Percentiles rank a stretch among this genome's conserved stretches.
Evolutionary conservation across 2,329 filamentous ascomycete genomes (phyloP).

Genomic region (Cladosporium sp.): DNA sequence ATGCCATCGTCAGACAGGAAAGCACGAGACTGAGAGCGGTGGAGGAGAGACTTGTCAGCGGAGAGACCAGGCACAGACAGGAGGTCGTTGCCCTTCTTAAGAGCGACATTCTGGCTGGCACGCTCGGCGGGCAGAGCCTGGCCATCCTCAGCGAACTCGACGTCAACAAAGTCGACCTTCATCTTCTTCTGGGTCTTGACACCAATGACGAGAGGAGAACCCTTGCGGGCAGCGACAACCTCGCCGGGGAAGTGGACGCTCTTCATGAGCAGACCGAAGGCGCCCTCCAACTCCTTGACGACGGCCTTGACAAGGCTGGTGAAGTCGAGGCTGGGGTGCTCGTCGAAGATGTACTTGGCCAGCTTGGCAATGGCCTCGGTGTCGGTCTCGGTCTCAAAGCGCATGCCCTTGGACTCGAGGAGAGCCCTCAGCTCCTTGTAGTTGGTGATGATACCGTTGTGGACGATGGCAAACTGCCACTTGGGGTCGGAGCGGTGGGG

Average conservation of each 20-base stretch:
- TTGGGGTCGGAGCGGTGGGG: slow-evolving; percentile 92
- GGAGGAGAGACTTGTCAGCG: slow-evolving; percentile 96
- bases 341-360: slow-evolving; percentile 94
- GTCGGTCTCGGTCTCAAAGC: slow-evolving; percentile 98
- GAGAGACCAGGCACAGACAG: slow-evolving; percentile 69
- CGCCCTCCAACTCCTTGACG: slow-evolving; percentile 96
- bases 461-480: slow-evolving; percentile 95
- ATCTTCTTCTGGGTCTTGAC: slow-evolving; percentile 97
- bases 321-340: slow-evolving; percentile 91
- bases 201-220: slow-evolving; percentile 93
- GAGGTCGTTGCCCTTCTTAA: slow-evolving; percentile 67
- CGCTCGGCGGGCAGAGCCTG: slow-evolving; percentile 81
- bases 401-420: slow-evolving; percentile 89
- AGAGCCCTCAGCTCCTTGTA: slow-evolving; percentile 99
- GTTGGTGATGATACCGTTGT: slow-evolving; percentile 99
- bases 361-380: slow-evolving; percentile 99
- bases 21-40: slow-evolving; percentile 95
- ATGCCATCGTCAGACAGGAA: slow-evolving; percentile 98
- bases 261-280: slow-evolving; percentile 95
- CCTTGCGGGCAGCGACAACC: slow-evolving; percentile 95
- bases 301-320: slow-evolving; percentile 94
- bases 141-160: slow-evolving; percentile 88
- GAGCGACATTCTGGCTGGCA: slow-evolving; percentile 89
- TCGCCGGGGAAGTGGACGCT: slow-evolving; percentile 98
- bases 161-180: slow-evolving; percentile 99